phyloP scores from a whole-genome alignment of 2,329 filamentous ascomycete genomes.

The Aspergillus cejpii region DNA sequence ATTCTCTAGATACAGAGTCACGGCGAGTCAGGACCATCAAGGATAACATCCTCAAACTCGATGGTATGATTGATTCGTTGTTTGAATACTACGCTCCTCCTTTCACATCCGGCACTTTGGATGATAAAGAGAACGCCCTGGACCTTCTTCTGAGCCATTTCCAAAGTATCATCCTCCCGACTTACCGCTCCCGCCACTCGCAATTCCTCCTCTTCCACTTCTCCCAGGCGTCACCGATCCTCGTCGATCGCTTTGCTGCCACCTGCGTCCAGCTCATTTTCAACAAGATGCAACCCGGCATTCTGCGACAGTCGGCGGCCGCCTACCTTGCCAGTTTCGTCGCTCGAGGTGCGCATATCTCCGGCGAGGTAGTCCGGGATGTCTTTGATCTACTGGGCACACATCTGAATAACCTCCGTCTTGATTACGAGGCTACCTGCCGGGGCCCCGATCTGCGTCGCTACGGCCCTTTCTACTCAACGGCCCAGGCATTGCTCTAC shows the following conservation, averaged over 20 bases:
- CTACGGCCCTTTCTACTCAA: conserved; percentile 78
- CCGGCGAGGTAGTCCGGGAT: conserved; percentile 66
- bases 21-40: conserved; percentile 62
- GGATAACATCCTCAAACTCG: conserved; percentile 82
- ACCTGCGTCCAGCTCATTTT: conserved; percentile 67
- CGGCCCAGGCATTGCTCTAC: conserved; percentile 84
- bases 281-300: conserved; percentile 60
- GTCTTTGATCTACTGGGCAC: conserved; percentile 73
- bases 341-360: conserved; percentile 77
- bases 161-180: conserved; percentile 77
- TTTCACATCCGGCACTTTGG: conserved; percentile 62
- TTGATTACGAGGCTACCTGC: conserved; percentile 64
- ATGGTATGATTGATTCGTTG: conserved; percentile 78
- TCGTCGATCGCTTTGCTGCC: conserved; percentile 76
- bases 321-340: conserved; percentile 94
- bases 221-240: conserved; percentile 68
- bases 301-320: conserved; percentile 75
- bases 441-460: conserved; percentile 77
- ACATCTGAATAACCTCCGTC: conserved; percentile 69
- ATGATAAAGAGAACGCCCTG: conserved; percentile 65
- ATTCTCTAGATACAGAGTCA: conserved; percentile 46
- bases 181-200: conserved; percentile 83
- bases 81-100: conserved; percentile 74
- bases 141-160: conserved; percentile 80
- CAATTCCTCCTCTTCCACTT: conserved; percentile 97